Evolutionary conservation across 768 basidiomycete genomes (phyloP).

Genomic region (Royoungia palumana): DNA sequence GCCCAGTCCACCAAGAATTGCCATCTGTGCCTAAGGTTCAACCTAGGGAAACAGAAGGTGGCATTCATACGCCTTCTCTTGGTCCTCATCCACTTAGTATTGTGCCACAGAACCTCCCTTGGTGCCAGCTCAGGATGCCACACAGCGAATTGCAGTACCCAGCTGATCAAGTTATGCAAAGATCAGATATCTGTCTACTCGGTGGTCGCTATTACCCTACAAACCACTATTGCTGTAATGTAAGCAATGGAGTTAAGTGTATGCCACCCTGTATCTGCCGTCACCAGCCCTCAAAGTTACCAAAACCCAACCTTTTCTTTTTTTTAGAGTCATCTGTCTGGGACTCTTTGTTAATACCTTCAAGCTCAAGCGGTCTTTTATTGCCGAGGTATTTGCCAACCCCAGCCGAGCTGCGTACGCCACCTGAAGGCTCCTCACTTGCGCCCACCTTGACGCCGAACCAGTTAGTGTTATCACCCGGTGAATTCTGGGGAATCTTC

Average conservation of each 20-base stretch:
- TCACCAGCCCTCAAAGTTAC: slow-evolving; percentile 85
- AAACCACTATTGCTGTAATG: slow-evolving; percentile 9
- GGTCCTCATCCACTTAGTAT: slow-evolving; percentile 3
- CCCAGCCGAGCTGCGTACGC: slow-evolving; percentile 36
- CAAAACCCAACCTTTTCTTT: slow-evolving; percentile 84
- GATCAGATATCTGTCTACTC: neutral
- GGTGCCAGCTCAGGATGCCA: neutral
- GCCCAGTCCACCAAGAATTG: slow-evolving; percentile 36
- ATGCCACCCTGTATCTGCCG: neutral
- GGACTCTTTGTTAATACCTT: slow-evolving; percentile 18
- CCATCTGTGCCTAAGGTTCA: slow-evolving; percentile 52
- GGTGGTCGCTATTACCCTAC: slow-evolving; percentile 5
- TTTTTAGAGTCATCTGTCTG: slow-evolving; percentile 58
- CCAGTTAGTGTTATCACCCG: slow-evolving; percentile 76
- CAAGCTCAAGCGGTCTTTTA: slow-evolving; percentile 42
- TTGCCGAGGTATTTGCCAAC: slow-evolving; percentile 79
- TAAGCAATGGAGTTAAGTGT: slow-evolving; percentile 1
- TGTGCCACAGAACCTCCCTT: slow-evolving; percentile 2
- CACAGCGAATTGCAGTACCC: slow-evolving; percentile 18
- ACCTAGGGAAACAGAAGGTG: slow-evolving; percentile 41
- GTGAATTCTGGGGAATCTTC: slow-evolving; percentile 46
- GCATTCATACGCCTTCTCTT: neutral
- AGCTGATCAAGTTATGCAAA: slow-evolving; percentile 14
- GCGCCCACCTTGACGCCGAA: slow-evolving; percentile 81
- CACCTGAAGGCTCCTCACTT: slow-evolving; percentile 33